Conservation (phyloP, 1,284 basidiomycete genomes). For the Malassezia nana region DNA sequence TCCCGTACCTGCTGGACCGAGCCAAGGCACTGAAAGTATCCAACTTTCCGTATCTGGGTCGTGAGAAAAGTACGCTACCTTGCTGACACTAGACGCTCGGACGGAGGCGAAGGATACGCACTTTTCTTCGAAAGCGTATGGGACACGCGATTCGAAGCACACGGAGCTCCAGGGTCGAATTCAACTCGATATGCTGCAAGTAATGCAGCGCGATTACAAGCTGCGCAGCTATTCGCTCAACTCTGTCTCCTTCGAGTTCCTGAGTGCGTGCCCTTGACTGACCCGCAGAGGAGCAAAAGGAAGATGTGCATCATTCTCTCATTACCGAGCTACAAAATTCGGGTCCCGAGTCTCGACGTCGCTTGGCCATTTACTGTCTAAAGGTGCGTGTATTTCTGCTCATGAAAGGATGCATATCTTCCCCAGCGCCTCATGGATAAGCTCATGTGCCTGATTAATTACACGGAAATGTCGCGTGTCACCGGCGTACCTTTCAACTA, state of each 20-base stretch:
- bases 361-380: constrained; percentile 46
- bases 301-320: constrained; percentile 46
- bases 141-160: constrained; percentile 45
- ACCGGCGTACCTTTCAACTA: constrained; percentile 49
- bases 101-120: constrained; percentile 47
- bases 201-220: constrained; percentile 49
- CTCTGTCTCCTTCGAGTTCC: constrained; percentile 46
- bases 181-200: constrained; percentile 47
- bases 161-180: constrained; percentile 47
- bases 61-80: constrained; percentile 25
- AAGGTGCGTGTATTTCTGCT: constrained; percentile 19
- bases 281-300: constrained; percentile 39
- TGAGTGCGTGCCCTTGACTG: constrained; percentile 15
- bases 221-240: constrained; percentile 46
- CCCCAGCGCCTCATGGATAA: constrained; percentile 48
- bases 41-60: constrained; percentile 42
- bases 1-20: constrained; percentile 46
- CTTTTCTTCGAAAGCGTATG: constrained; percentile 48
- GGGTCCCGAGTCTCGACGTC: constrained; percentile 44
- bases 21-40: constrained; percentile 42
- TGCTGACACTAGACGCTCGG: constrained; percentile 18
- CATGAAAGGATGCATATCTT: constrained; percentile 38
- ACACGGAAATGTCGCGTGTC: constrained; percentile 47
- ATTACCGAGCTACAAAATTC: constrained; percentile 48
- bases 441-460: constrained; percentile 49